These are phyloP conservation scores for Coffea eugenioides DNA, from an alignment of 257 asterid genomes.

Conservation along the genomic window DNA sequence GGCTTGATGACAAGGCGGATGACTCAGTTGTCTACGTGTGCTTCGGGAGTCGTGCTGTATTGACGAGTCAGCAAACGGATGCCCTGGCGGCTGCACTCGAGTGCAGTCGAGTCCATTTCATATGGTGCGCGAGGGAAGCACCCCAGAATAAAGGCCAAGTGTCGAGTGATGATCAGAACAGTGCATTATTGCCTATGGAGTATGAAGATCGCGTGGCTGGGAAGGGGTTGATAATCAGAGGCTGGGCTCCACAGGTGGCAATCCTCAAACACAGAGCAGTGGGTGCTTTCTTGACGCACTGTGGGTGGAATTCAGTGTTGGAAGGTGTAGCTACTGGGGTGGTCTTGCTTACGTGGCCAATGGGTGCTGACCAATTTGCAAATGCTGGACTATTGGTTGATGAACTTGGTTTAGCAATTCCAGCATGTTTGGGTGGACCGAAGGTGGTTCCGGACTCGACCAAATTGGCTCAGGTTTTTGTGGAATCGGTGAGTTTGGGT, in stretches of 20 bases:
- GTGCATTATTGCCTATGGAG: not conserved
- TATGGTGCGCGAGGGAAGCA: slow-evolving; percentile 23
- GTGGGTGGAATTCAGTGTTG: slow-evolving; percentile 22
- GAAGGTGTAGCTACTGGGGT: slow-evolving; percentile 21
- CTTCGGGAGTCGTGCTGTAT: slow-evolving; percentile 23
- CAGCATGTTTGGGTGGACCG: slow-evolving; percentile 18
- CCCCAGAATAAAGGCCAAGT: slow-evolving; percentile 35
- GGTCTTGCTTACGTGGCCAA: slow-evolving; percentile 26
- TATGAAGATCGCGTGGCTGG: slow-evolving; percentile 22
- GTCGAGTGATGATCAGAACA: slow-evolving; percentile 7
- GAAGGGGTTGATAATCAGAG: slow-evolving; percentile 26
- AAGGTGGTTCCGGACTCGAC: not conserved
- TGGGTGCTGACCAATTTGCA: slow-evolving; percentile 17
- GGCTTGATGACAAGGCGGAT: slow-evolving; percentile 24
- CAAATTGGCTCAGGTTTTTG: slow-evolving; percentile 8
- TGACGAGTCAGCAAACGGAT: slow-evolving; percentile 16
- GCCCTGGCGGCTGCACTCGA: slow-evolving; percentile 24
- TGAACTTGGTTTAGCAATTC: slow-evolving; percentile 12
- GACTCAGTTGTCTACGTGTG: slow-evolving; percentile 30
- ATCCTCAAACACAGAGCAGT: slow-evolving; percentile 21
- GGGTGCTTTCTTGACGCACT: slow-evolving; percentile 21
- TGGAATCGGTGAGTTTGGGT: not conserved
- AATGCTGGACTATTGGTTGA: slow-evolving; percentile 12
- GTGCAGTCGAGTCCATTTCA: slow-evolving; percentile 24
- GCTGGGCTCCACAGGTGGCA: slow-evolving; percentile 32